These are phyloP conservation scores for Candida labiduridarum DNA, from an alignment of 1,139 yeast species.

Conservation along the genomic window DNA sequence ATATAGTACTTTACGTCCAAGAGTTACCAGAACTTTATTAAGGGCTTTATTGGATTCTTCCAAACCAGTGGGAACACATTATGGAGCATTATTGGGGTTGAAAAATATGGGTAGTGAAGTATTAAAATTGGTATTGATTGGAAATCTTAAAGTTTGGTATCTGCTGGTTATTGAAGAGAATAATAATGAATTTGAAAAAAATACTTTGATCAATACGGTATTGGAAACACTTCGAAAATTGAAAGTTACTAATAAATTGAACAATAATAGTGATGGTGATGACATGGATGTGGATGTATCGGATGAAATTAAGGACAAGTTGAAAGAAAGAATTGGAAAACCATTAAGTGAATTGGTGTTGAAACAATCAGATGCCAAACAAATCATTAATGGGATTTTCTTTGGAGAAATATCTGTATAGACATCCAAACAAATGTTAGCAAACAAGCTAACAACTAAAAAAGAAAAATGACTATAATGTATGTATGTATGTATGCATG, in stretches of 20 bases:
- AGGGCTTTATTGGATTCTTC: conserved; percentile 83
- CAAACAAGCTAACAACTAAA: too few species aligned
- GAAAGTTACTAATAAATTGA: conserved; percentile 27
- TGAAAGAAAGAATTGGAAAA: conserved; percentile 63
- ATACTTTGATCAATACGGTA: conserved; percentile 49
- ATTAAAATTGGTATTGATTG: conserved; percentile 78
- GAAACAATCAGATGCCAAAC: conserved; percentile 55
- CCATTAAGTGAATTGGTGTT: conserved; percentile 54
- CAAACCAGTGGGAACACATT: conserved; percentile 85
- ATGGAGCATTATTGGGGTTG: conserved; percentile 88
- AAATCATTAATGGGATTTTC: conserved; percentile 69
- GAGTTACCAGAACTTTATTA: conserved; percentile 89
- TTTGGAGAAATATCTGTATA: conserved; percentile 59
- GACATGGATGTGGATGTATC: conserved; percentile 37
- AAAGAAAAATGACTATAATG: conserved; percentile 4
- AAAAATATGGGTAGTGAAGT: conserved; percentile 87
- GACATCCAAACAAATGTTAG: not conserved
- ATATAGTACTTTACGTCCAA: conserved; percentile 87
- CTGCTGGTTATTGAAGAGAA: conserved; percentile 50
- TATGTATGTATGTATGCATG: conserved; percentile 10
- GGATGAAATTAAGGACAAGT: conserved; percentile 46
- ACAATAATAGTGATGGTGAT: conserved; percentile 23
- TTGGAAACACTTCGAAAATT: conserved; percentile 57
- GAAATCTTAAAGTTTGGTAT: conserved; percentile 84
- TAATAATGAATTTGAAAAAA: conserved; percentile 44